Percentiles rank a stretch among this genome's conserved stretches.
Evolutionary conservation across 1,284 basidiomycete species (phyloP).

Genomic region (Peniophora sp.): DNA sequence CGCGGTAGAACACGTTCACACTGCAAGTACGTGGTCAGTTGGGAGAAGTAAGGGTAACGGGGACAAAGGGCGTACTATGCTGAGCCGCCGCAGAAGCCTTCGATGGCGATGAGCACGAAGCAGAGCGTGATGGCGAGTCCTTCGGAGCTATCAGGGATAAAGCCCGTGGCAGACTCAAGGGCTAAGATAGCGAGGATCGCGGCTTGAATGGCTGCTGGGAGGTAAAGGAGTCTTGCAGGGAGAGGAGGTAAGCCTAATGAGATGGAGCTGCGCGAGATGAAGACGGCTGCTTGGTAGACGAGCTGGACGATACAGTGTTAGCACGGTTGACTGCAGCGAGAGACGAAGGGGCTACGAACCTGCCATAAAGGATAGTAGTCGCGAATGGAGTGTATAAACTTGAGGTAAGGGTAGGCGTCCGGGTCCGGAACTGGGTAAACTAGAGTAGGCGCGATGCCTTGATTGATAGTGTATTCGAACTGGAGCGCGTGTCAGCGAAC

Average conservation of each 20-base stretch:
- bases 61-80: constrained; percentile 55
- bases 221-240: constrained; percentile 60
- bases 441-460: constrained; percentile 87
- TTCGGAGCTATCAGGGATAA: constrained; percentile 46
- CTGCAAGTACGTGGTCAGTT: constrained; percentile 24
- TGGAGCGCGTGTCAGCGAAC: constrained; percentile 22
- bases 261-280: constrained; percentile 90
- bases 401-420: constrained; percentile 51
- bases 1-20: constrained; percentile 82
- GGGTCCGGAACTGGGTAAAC: constrained; percentile 79
- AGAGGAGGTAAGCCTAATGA: constrained; percentile 83
- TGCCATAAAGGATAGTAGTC: constrained; percentile 97
- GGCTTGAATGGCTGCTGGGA: constrained; percentile 69
- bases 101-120: constrained; percentile 74
- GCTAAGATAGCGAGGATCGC: constrained; percentile 51
- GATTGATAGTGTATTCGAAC: constrained; percentile 92
- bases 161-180: constrained; percentile 61
- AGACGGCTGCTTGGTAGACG: constrained; percentile 89
- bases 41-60: neutral
- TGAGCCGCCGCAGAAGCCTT: constrained; percentile 85
- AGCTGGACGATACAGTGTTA: constrained; percentile 45
- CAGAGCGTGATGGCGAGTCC: constrained; percentile 56
- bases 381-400: constrained; percentile 78
- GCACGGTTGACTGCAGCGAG: neutral
- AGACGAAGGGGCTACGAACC: constrained; percentile 31